Percentiles rank a stretch among this genome's conserved stretches.
Evolutionary conservation across 2,329 filamentous ascomycete species (phyloP).

Genomic region (Penicillium concentricum): DNA sequence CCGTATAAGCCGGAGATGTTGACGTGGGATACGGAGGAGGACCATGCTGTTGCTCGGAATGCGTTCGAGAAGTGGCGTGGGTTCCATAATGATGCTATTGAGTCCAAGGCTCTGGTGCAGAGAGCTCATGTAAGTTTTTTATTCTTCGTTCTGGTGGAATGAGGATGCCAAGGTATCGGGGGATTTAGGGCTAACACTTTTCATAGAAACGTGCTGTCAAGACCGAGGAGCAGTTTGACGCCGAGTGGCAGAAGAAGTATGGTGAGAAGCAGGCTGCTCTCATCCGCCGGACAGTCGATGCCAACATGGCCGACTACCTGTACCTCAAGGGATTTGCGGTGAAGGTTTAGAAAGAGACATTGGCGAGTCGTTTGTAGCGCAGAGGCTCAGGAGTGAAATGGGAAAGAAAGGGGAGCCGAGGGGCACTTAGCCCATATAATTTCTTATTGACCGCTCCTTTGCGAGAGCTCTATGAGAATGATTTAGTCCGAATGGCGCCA

Average conservation of each 20-base stretch:
- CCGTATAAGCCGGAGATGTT: constrained; percentile 77
- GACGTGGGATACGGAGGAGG: constrained; percentile 74
- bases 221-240: constrained; percentile 56
- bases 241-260: constrained; percentile 62
- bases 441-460: neutral
- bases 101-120: constrained; percentile 73
- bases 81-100: constrained; percentile 92
- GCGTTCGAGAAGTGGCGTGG: constrained; percentile 96
- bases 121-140: constrained; percentile 42
- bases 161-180: neutral
- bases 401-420: neutral
- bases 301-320: constrained; percentile 60
- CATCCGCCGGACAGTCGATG: constrained; percentile 59
- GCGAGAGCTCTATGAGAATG: constrained; percentile 19
- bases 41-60: constrained; percentile 65
- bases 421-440: neutral
- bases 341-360: constrained; percentile 41
- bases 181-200: constrained; percentile 3
- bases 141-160: neutral
- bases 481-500: constrained; percentile 31
- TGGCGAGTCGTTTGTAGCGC: neutral
- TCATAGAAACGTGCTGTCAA: constrained; percentile 30
- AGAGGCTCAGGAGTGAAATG: neutral
- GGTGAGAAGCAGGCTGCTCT: constrained; percentile 58
- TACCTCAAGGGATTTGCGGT: constrained; percentile 66